phyloP scores from a whole-genome alignment of 305 asterid species.

The Fraxinus latifolia region DNA sequence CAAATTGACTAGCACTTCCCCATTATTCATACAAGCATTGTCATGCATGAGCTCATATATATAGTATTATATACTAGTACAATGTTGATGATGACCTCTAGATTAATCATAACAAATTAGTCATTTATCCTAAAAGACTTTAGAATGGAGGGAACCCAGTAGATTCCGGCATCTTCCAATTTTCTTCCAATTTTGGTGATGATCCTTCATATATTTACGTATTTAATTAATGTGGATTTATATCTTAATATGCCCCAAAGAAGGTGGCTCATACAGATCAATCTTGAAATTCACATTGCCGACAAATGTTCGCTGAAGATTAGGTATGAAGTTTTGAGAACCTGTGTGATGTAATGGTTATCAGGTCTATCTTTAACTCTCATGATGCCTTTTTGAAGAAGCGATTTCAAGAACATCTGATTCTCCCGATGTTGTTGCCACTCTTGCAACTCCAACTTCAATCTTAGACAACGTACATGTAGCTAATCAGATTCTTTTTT shows the following conservation, averaged over 20 bases:
- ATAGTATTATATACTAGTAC: neutral
- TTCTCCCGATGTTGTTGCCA: constrained; percentile 82
- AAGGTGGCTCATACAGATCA: neutral
- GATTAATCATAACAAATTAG: neutral
- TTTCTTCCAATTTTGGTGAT: neutral
- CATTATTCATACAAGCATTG: neutral
- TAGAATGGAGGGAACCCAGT: neutral
- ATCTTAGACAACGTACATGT: constrained; percentile 75
- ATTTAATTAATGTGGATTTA: too few species aligned
- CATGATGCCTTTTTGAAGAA: constrained; percentile 96
- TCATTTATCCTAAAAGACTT: neutral
- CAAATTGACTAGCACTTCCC: neutral
- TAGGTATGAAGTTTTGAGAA: neutral
- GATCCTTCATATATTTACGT: neutral
- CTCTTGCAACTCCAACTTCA: constrained; percentile 86
- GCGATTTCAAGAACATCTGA: constrained; percentile 90
- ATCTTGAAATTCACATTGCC: too few species aligned
- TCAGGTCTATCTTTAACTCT: constrained; percentile 79
- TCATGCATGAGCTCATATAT: neutral
- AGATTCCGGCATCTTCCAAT: neutral
- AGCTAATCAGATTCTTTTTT: neutral
- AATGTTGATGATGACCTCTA: neutral
- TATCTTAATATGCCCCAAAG: neutral
- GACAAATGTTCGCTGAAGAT: too few species aligned
- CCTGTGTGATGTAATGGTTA: neutral